phyloP scores from a whole-genome alignment of 306 rosid species.

The Ceratonia siliqua region DNA sequence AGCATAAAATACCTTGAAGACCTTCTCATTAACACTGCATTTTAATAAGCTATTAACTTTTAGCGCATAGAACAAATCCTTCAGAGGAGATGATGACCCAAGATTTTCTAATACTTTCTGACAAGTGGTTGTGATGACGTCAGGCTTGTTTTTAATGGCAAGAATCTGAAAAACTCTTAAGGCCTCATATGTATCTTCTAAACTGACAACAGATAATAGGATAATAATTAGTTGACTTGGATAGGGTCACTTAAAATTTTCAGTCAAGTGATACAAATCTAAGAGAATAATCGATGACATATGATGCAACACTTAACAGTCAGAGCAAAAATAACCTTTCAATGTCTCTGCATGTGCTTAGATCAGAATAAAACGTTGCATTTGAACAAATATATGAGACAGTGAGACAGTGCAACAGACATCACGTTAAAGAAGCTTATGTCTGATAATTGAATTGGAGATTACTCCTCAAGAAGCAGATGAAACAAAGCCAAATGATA shows the following conservation, averaged over 20 bases:
- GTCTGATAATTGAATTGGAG: too few relatives aligned
- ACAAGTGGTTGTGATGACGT: slow-evolving; percentile 53
- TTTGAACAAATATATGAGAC: not conserved
- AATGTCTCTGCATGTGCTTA: not conserved
- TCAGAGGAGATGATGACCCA: slow-evolving; percentile 51
- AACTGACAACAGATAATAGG: slow-evolving; percentile 40
- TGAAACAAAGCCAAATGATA: not conserved
- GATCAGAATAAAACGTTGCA: slow-evolving; percentile 20
- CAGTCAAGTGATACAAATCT: not conserved
- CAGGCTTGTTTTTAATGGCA: slow-evolving; percentile 57
- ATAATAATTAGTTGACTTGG: slow-evolving; percentile 12
- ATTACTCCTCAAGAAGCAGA: too few relatives aligned
- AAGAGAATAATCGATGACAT: not conserved
- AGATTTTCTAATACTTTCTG: slow-evolving; percentile 62
- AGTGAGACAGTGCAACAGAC: not conserved
- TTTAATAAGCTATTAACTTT: slow-evolving; percentile 68
- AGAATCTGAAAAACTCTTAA: slow-evolving; percentile 80
- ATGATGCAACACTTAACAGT: not conserved
- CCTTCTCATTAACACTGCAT: slow-evolving; percentile 60
- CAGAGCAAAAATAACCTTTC: not conserved
- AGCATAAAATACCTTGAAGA: slow-evolving; percentile 57
- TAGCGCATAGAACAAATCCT: slow-evolving; percentile 75
- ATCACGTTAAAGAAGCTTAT: not conserved
- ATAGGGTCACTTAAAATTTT: not conserved
- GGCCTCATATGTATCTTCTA: slow-evolving; percentile 79